Base-by-base conservation (phyloP, 208 protist genomes). In the Porcisia hertigi region DNA sequence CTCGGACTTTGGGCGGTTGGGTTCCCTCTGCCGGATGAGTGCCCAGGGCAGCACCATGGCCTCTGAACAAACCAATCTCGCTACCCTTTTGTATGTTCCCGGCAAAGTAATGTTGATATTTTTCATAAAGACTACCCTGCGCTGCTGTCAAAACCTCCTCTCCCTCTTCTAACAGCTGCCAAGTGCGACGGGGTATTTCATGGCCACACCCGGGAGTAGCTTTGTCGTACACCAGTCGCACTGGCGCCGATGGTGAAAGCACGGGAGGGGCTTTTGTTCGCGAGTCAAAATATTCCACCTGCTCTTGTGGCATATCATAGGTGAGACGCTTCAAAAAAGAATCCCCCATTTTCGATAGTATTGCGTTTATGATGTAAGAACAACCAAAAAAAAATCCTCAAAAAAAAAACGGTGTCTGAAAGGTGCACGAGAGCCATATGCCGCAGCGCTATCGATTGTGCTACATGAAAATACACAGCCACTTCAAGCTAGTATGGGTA, bases 281-380 rank as follows among this genome's bases (percentile, higher is more conserved):
- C 2, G 73, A 70, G 43, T 62, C 73, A 18, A 83, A 83, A 49
- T 83, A 83, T 59, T 49, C 53, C 12, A 83, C 54, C 69, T 83
- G 73, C 39, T 79, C 71, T 36, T 78, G 66, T 20, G 79, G 79
- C 60, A 83, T 75, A 52, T 83, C 79, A 47, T 82, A 82, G 5
- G 14, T 53, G 0, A 71, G 66, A 45, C 60, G 72, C 11, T 54
- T 52, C 11, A 23, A 47, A 30, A 39, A 47, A 14, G 58, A 54
- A 30, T 47, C n/a, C 2, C 63, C 59, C 73, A 78, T 82, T 25
- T 53, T 52, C 18, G 62, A 3, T 41, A 65, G 20, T 18, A 41
- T 49, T 1, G 62, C 45, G 18, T 3, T 49, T 25, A 5, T 66
- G 5, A 25, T 18, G 39, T 16, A 18, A 30, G 9, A 49, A 49